Conservation (phyloP, 2,329 filamentous ascomycete species). For the Sphaceloma murrayae region DNA sequence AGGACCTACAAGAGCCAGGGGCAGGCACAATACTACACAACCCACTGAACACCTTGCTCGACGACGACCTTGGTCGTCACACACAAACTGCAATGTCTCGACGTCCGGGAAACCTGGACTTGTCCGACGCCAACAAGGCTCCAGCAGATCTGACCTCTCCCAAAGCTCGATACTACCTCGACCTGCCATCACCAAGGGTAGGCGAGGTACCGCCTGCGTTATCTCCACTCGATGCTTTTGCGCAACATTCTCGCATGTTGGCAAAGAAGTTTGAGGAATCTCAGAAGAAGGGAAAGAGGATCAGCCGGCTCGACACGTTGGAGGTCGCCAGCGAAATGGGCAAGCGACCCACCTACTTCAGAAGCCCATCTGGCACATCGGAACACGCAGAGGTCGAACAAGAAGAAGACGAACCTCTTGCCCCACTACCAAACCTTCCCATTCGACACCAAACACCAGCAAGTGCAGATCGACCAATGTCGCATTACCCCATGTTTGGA, state of each 20-base stretch:
- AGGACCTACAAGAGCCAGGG: neutral
- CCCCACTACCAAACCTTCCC: slow-evolving; percentile 12
- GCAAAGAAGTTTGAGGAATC: slow-evolving; percentile 78
- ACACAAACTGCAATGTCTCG: slow-evolving; percentile 16
- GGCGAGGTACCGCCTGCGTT: slow-evolving; percentile 69
- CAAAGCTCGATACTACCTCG: slow-evolving; percentile 24
- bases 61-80: too few species aligned
- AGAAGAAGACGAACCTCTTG: slow-evolving; percentile 28
- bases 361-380: slow-evolving; percentile 53
- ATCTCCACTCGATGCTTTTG: slow-evolving; percentile 91
- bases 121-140: slow-evolving; percentile 17
- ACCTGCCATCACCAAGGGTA: slow-evolving; percentile 41
- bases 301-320: slow-evolving; percentile 77
- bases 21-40: too few species aligned
- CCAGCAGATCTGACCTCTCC: slow-evolving; percentile 23
- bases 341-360: slow-evolving; percentile 70
- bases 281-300: slow-evolving; percentile 58
- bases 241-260: slow-evolving; percentile 77
- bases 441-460: slow-evolving; percentile 21
- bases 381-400: slow-evolving; percentile 40
- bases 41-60: too few species aligned
- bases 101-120: slow-evolving; percentile 20
- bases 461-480: slow-evolving; percentile 29
- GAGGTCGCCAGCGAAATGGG: slow-evolving; percentile 74
- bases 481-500: slow-evolving; percentile 28